Percentiles rank a stretch among this genome's conserved stretches.
phyloP scores from a whole-genome alignment of 257 asterid species.

The Solanum piurae region DNA sequence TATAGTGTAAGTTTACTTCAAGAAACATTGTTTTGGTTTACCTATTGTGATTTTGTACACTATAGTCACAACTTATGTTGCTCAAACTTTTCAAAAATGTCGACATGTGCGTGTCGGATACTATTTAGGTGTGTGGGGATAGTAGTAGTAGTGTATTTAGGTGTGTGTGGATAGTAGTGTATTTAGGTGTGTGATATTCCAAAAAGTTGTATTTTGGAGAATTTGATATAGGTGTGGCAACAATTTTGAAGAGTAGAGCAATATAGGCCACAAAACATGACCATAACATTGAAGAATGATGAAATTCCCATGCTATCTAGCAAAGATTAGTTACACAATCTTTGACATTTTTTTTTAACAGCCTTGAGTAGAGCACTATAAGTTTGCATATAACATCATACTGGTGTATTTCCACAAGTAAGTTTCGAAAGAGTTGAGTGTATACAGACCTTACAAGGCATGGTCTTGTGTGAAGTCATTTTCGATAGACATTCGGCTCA shows the following conservation, averaged over 20 bases:
- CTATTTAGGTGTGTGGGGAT: not conserved
- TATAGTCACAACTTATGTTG: not conserved
- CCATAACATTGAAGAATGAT: not conserved
- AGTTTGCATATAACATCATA: not conserved
- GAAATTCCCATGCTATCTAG: not conserved
- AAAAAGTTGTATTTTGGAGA: too few species aligned
- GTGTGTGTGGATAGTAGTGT: too few species aligned
- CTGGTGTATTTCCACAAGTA: not conserved
- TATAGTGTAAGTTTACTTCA: not conserved
- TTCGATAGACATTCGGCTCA: not conserved
- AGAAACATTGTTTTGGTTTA: not conserved
- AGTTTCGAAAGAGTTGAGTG: not conserved
- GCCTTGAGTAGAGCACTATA: not conserved
- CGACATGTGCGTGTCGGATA: rapidly evolving
- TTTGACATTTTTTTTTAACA: not conserved
- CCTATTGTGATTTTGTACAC: not conserved
- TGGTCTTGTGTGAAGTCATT: not conserved
- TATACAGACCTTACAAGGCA: not conserved
- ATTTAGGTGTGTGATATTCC: too few species aligned
- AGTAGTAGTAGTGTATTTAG: too few species aligned
- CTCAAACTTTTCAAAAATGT: not conserved
- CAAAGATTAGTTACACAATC: not conserved
- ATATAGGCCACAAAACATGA: not conserved
- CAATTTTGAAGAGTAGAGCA: not conserved
- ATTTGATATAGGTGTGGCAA: not conserved